Base-by-base conservation (phyloP, 2,329 filamentous ascomycete genomes). In the Magnaporthiopsis rhizophila region DNA sequence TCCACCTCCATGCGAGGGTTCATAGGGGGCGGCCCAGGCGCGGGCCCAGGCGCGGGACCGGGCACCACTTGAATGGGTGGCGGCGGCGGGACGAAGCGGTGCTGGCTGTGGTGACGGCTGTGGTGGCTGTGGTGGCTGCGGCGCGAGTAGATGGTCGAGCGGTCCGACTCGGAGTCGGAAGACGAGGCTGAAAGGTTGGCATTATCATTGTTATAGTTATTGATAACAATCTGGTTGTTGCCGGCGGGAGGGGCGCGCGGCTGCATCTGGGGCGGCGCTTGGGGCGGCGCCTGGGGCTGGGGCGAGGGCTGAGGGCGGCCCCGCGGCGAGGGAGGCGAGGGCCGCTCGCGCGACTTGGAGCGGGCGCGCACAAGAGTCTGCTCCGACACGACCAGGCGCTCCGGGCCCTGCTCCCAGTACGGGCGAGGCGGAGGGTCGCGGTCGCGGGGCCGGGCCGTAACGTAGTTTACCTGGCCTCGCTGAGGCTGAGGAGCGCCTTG, bases 141-240 rank as follows among this genome's bases (percentile, higher is more conserved):
- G 21, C 30, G 50, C 6, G 62, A 63, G 13, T 58, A 50, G 13
- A 26, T 50, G 61, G 61, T 62, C 50, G 62, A 63, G 53, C 32
- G 62, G 34, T 77, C 69, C 9, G 69, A 74, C 2, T 77, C 76
- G 21, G 78, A 76, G 50, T 81, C 80, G 6, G 77, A 81, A 26
- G 79, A 80, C 11, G 71, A 74, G 69, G 71, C 70, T 57, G 71
- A 66, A 45, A 45, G 13, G 38, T 45, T 45, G 38, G 38, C 38
- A 45, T 45, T 45, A 65, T 76, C 72, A 21, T 71, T 74, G 62
- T 78, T 81, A 65, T 77, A 77, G 71, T 85, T 86, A 70, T 85
- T 84, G 71, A 86, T 86, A 63, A 86, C 80, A 61, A 86, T 63
- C 53, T 63, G 62, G 21, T 45, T 58, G 24, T 38, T 38, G 45